Evolutionary conservation across 116 monocot species (phyloP), one percentile per base, ranked within the genome.

Genomic region (Cymodocea nodosa): DNA sequence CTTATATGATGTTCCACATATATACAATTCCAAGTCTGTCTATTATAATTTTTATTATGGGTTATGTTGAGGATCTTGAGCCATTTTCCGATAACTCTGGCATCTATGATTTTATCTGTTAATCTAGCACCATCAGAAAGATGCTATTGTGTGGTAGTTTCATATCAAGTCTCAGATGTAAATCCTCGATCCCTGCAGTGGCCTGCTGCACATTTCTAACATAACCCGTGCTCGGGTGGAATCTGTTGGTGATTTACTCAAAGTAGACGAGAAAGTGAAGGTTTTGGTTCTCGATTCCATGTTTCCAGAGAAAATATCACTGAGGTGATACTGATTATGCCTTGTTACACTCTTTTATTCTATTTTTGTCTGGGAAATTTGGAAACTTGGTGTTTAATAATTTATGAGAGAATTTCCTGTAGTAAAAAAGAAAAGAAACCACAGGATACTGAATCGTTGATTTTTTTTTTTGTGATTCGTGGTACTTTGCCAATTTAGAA

Each of bases 201-300:
- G 95, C 25, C 74, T 97, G 71, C 69, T 97, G 35, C 95, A 97
- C 62, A 82, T 97, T 50, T 97, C 95, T 69, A 97, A 90, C 51
- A 84, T 97, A 54, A 83, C 73, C 44, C 79, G 73, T 35, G 69
- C 70, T n/a, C 70, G 74, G 15, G 72, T 91, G 35, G 65, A 71
- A 51, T 82, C 83, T 66, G 80, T 91, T 51, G 76, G 68, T 59
- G 83, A 83, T 18, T 60, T 91, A 15, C 75, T 97, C 34, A 63
- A 85, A 67, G 78, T 97, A 35, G 87, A 76, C 63, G 95, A 97
- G 67, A 91, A 88, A 70, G 78, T 97, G 67, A 97, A 90, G 77
- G 91, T 97, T 63, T 81, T 97, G 17, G 88, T 97, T 5, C 72
- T 97, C 44, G 90, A 91, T 54, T 91, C 95, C 52, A 74, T 85